A percentile compares a stretch with the other conserved stretches of the same genome.
These are phyloP conservation scores for Agastache rugosa DNA, from an alignment of 257 asterid genomes.

Conservation along the genomic window DNA sequence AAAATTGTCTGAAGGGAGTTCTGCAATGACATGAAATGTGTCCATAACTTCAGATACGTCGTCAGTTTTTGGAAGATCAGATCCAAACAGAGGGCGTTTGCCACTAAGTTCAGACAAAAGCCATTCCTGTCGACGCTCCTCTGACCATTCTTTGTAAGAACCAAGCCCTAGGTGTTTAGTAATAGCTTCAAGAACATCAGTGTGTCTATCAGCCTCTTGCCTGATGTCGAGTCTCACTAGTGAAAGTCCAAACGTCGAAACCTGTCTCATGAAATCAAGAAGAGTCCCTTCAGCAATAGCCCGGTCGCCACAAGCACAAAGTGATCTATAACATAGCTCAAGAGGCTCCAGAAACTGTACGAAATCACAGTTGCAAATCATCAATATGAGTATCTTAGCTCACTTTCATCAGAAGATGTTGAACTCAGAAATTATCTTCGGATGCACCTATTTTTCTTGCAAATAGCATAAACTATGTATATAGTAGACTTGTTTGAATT, in stretches of 20 bases:
- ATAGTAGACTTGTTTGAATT: too few species aligned
- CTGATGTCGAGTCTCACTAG: conserved; percentile 85
- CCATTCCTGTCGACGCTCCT: conserved; percentile 85
- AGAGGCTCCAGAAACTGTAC: conserved; percentile 81
- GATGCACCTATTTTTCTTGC: neutral
- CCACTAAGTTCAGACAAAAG: conserved; percentile 75
- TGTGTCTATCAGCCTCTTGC: conserved; percentile 89
- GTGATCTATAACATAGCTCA: conserved; percentile 83
- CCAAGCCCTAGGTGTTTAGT: conserved; percentile 77
- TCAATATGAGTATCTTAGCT: too few species aligned
- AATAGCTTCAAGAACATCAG: conserved; percentile 84
- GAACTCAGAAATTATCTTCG: too few species aligned
- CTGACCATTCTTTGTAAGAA: conserved; percentile 84
- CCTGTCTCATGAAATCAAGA: conserved; percentile 85
- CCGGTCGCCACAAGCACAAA: conserved; percentile 80
- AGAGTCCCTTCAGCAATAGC: conserved; percentile 88
- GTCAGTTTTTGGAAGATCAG: conserved; percentile 78
- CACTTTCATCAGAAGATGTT: too few species aligned
- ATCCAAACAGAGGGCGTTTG: conserved; percentile 81
- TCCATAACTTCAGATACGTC: conserved; percentile 77
- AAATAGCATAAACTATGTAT: neutral
- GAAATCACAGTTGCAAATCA: conserved; percentile 8
- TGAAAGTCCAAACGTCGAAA: conserved; percentile 85
- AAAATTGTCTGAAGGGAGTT: conserved; percentile 71
- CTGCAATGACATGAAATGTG: conserved; percentile 70